Evolutionary conservation across 805 yeast species (phyloP).

Genomic region (Lipomyces chichibuensis): DNA sequence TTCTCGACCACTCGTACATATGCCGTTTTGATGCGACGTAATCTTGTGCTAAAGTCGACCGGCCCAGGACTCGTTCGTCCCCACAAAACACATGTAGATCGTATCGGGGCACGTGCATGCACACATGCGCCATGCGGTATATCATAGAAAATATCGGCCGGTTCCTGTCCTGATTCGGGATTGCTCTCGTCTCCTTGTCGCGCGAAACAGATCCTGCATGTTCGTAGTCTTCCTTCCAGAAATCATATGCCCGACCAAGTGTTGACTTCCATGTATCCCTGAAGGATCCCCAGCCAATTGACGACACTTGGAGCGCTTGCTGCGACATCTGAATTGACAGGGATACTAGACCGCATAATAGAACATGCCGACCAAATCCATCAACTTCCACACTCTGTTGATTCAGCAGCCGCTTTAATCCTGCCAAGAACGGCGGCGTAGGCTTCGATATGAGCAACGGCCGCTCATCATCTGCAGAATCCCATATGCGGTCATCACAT

Average conservation of each 20-base stretch:
- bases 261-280: slow-evolving; percentile 69
- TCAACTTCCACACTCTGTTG: slow-evolving; percentile 53
- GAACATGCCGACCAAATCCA: slow-evolving; percentile 65
- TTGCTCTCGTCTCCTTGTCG: too few relatives aligned
- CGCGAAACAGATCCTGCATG: too few relatives aligned
- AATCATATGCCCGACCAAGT: slow-evolving; percentile 68
- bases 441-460: slow-evolving; percentile 21
- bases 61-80: slow-evolving; percentile 36
- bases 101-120: background rate
- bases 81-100: background rate
- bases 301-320: slow-evolving; percentile 62
- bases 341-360: slow-evolving; percentile 67
- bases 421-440: slow-evolving; percentile 54
- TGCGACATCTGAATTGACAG: slow-evolving; percentile 74
- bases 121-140: background rate
- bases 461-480: slow-evolving; percentile 38
- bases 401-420: slow-evolving; percentile 60
- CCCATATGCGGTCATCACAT: slow-evolving; percentile 66
- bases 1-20: slow-evolving; percentile 56
- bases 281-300: slow-evolving; percentile 49
- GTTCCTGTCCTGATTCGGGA: too few relatives aligned
- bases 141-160: background rate
- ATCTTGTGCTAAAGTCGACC: background rate
- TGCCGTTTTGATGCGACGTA: slow-evolving; percentile 51
- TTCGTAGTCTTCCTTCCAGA: slow-evolving; percentile 54